Evolutionary conservation across 208 protist species (phyloP).

Genomic region (Leishmania aethiopica): DNA sequence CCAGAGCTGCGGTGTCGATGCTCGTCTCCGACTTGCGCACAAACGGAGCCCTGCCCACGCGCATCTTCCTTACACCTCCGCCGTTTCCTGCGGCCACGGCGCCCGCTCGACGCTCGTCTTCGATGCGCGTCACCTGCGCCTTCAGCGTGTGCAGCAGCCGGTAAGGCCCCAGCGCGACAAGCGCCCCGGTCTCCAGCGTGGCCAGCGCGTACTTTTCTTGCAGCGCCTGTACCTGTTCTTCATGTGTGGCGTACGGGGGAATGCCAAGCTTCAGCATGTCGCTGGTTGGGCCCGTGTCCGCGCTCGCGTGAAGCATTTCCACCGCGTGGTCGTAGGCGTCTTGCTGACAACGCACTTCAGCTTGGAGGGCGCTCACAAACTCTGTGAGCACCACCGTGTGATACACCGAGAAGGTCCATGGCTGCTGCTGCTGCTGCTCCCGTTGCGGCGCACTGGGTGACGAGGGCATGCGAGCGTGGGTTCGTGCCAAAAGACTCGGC

Average conservation of each 20-base stretch:
- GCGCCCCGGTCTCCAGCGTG: conserved; percentile 9
- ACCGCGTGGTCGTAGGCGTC: conserved; percentile 33
- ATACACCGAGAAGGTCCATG: conserved; percentile 31
- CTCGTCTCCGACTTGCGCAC: conserved; percentile 1
- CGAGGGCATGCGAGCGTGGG: neutral
- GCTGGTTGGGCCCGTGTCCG: conserved; percentile 1
- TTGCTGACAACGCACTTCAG: conserved; percentile 45
- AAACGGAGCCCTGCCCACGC: no score
- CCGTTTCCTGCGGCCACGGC: conserved; percentile 24
- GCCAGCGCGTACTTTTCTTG: conserved; percentile 1
- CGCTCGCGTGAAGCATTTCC: conserved; percentile 9
- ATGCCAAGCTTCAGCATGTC: neutral
- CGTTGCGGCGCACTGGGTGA: neutral
- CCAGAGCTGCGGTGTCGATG: neutral
- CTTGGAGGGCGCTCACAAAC: conserved; percentile 20
- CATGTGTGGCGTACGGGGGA: conserved; percentile 7
- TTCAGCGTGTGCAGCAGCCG: conserved; percentile 12
- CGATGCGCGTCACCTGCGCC: conserved; percentile 18
- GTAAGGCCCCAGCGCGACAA: conserved; percentile 20
- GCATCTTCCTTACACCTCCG: neutral
- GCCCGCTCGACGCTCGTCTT: conserved; percentile 22
- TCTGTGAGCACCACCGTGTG: conserved; percentile 9
- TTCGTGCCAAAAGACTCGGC: neutral
- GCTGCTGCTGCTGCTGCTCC: conserved; percentile 4
- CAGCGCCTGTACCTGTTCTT: conserved; percentile 10